Evolutionary conservation across 805 yeast species (phyloP), one percentile per base, ranked within the genome.

Genomic region (Sugiyamaella smithiae): DNA sequence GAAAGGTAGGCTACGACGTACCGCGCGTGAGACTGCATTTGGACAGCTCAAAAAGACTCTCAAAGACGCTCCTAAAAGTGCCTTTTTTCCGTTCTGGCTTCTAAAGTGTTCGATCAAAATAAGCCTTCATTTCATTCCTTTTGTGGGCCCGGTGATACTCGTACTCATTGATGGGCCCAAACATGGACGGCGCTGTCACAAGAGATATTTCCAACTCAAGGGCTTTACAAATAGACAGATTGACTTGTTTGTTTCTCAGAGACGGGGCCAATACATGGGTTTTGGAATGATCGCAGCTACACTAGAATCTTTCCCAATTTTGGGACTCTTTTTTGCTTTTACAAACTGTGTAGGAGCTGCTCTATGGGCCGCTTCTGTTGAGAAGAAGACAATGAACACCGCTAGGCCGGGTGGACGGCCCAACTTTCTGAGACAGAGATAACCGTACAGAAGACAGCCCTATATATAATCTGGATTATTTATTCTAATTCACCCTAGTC

Each of bases 131-230:
- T 62, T 72, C 45, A 68, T 84, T 11, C 89, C 89, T 0, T 31
- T 81, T 5, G 16, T 78, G 4, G 89, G 89, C 0, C 85, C 86
- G 0, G n/a, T 75, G 4, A 22, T 79, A 6, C 73, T 78, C 8
- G 64, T 80, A 11, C 46, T 77, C 2, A 48, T 80, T 4, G 76
- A 74, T 46, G 81, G 86, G 0, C 78, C 85, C 0, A 63, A 75
- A 17, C 74, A 75, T 29, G 87, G 83, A 0, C 67, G 71, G 47
- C 66, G 68, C 38, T 71, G 77, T 29, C 86, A 81, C 46, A 57
- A 67, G 12, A 67, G 87, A 36, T 84, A 82, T 61, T 82, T 77
- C 57, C 72, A 71, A 31, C 69, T 82, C 44, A 81, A 79, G 58
- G 81, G 79, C 2, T 74, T 71, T 57, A 66, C 68, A 49, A 61